Base-by-base conservation (phyloP, 345 rosid genomes). In the Orychophragmus violaceus region DNA sequence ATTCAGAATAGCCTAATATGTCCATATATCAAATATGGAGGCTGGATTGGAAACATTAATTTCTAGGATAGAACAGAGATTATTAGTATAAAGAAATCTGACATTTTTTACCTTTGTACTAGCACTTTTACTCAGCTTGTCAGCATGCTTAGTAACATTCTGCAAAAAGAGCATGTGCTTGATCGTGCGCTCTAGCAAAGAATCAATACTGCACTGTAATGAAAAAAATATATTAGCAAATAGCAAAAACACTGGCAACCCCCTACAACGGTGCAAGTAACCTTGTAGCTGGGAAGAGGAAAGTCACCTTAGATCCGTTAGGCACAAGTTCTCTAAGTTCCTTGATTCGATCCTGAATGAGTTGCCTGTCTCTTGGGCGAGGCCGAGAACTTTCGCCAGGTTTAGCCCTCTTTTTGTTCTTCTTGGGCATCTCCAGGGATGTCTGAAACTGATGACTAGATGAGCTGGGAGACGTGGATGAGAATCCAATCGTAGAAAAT, bases 241-340 rank as follows among this genome's bases (percentile, higher is more conserved):
- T 11, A 22, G 32, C 37, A 66, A 22, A 27, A 24, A 66, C 6
- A 51, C 30, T 10, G 55, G 30, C 4, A 50, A 50, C 17, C 2
- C 44, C 44, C 16, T 19, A 32, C 57, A 53, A 41, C 13, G 30
- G 8, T 25, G 51, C 24, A 25, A 14, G 54, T 19, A 71, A 32
- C n/a, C 56, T 63, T 55, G 66, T 48, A 37, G 28, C 21, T 49
- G 64, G 45, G 53, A 37, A 62, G 56, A 64, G 51, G 67, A 64
- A 68, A 77, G 62, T 74, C 83, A 94, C 99, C 99, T 94, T 94
- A 22, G 96, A 82, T 57, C 97, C 97, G 74, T 80, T 88, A 3
- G 97, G 99, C 35, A 94, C 99, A 75, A 94, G 89, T 66, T 88
- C 99, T 66, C 99, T 79, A 68, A 94, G 83, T 84, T 94, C 97